Percentiles rank a stretch among this genome's conserved stretches.
These are phyloP conservation scores for Acanthamoeba lugdunensis DNA, from an alignment of 208 protist genomes.

Conservation along the genomic window DNA sequence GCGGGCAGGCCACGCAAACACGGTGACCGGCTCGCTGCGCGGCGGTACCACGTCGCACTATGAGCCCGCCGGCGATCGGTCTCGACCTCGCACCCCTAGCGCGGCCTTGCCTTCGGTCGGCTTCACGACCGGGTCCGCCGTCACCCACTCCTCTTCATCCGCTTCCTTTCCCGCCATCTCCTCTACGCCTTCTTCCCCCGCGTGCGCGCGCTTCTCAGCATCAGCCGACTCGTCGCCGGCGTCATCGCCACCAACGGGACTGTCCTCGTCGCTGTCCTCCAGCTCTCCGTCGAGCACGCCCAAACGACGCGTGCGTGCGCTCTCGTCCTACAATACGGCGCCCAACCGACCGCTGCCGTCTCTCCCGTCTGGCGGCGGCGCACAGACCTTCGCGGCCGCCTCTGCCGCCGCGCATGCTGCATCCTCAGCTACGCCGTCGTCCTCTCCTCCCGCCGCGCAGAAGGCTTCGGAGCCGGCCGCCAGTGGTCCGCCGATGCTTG, in stretches of 20 bases:
- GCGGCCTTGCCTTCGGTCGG: background rate
- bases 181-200: background rate
- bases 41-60: background rate
- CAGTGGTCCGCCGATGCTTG: background rate
- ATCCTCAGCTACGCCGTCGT: background rate
- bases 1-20: background rate
- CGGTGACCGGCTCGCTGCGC: background rate
- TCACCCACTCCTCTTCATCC: background rate
- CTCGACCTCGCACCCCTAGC: background rate
- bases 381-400: background rate
- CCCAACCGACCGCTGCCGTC: slow-evolving; percentile 21
- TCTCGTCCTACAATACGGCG: slow-evolving; percentile 18
- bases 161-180: background rate
- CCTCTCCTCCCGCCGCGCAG: background rate
- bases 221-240: background rate
- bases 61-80: background rate
- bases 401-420: background rate
- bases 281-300: background rate
- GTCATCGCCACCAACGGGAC: background rate
- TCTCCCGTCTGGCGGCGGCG: background rate
- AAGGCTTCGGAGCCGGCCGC: background rate
- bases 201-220: background rate
- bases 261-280: background rate
- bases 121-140: background rate
- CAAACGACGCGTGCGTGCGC: background rate